Conservation (phyloP, 768 basidiomycete species). For the Gymnopilus junonius region DNA sequence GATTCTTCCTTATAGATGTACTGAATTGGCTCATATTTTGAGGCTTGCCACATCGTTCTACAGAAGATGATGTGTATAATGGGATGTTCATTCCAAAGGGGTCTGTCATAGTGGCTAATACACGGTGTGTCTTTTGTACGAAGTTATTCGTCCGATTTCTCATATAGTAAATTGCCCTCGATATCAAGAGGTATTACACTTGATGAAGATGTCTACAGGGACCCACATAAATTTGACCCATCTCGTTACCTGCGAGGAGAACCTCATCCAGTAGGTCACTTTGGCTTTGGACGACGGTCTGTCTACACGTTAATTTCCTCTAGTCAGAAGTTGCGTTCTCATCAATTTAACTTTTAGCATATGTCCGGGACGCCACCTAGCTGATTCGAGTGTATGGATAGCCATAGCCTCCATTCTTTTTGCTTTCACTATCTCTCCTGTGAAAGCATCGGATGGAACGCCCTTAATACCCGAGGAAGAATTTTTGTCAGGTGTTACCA, state of each 20-base stretch:
- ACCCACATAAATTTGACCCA: slow-evolving; percentile 31
- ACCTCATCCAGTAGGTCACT: slow-evolving; percentile 24
- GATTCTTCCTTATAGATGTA: neutral
- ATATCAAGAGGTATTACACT: slow-evolving; percentile 28
- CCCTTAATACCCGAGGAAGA: slow-evolving; percentile 36
- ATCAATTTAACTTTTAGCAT: slow-evolving; percentile 12
- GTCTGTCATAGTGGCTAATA: slow-evolving; percentile 31
- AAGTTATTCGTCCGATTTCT: neutral
- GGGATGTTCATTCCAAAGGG: slow-evolving; percentile 36
- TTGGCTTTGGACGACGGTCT: slow-evolving; percentile 34
- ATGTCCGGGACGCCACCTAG: slow-evolving; percentile 48
- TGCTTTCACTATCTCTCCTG: slow-evolving; percentile 29
- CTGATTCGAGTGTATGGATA: slow-evolving; percentile 43
- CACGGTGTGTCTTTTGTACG: slow-evolving; percentile 15
- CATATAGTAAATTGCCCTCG: neutral
- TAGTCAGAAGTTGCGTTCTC: neutral
- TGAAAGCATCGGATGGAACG: slow-evolving; percentile 15
- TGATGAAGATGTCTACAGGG: slow-evolving; percentile 26
- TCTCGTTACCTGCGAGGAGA: slow-evolving; percentile 31
- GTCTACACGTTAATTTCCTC: neutral
- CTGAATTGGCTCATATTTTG: slow-evolving; percentile 22
- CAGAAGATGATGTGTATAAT: slow-evolving; percentile 22
- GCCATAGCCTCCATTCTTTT: slow-evolving; percentile 32
- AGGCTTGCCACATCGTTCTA: slow-evolving; percentile 31
- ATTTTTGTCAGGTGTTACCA: slow-evolving; percentile 37